A percentile compares a stretch with the other conserved stretches of the same genome.
These are phyloP conservation scores for Verbena officinalis DNA, from an alignment of 257 asterid genomes.

Conservation along the genomic window DNA sequence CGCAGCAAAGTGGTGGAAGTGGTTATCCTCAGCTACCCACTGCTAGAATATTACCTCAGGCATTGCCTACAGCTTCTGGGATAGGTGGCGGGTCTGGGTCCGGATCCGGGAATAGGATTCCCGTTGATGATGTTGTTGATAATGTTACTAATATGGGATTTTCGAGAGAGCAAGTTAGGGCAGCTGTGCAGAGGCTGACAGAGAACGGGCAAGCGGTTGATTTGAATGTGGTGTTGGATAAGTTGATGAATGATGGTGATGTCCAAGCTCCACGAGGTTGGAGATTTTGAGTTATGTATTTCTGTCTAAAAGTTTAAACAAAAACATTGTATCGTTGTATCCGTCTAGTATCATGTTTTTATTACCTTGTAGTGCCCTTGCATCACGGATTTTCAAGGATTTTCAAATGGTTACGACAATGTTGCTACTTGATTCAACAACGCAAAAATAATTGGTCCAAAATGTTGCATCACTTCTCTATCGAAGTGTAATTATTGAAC, in stretches of 20 bases:
- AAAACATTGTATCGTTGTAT: no score
- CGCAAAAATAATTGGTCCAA: no score
- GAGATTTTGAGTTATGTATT: conserved; percentile 10
- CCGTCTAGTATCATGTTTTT: no score
- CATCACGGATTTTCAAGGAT: no score
- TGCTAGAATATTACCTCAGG: conserved; percentile 62
- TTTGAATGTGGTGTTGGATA: conserved; percentile 65
- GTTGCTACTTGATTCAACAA: no score
- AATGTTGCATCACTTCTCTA: no score
- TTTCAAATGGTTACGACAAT: no score
- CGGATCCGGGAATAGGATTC: conserved; percentile 55
- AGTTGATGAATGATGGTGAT: conserved; percentile 66
- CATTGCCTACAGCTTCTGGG: conserved; percentile 60
- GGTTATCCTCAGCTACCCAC: conserved; percentile 64
- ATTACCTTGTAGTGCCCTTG: no score
- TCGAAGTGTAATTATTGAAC: no score
- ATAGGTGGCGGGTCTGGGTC: conserved; percentile 21
- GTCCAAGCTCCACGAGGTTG: conserved; percentile 57
- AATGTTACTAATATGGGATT: conserved; percentile 71
- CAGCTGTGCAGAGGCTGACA: conserved; percentile 60
- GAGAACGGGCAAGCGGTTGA: conserved; percentile 71
- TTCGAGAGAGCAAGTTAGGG: conserved; percentile 63
- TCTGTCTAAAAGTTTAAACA: no score
- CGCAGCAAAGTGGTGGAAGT: conserved; percentile 44
- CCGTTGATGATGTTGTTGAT: conserved; percentile 66